Base-by-base conservation (phyloP, 202 grass and related monocot genomes). In the Setaria viridis region DNA sequence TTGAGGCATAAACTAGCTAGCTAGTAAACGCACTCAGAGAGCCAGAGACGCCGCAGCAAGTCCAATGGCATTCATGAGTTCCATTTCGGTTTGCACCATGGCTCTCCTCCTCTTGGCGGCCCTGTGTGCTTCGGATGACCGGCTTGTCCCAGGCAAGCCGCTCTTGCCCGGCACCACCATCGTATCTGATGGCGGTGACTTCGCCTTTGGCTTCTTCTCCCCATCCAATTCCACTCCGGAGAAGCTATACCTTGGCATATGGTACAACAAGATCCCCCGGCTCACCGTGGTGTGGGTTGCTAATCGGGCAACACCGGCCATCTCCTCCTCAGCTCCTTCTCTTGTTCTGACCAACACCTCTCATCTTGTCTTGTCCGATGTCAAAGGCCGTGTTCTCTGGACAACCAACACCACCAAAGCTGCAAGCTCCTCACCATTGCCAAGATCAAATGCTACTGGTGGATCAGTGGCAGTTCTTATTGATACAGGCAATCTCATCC, bases 151-250 rank as follows among this genome's bases (percentile, higher is more conserved):
- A 15, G 79, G 43, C 67, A 82, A 87, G 60, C 47, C 57, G 3
- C 76, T 91, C 12, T 8, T 7, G 15, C 41, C 74, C 8, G 75
- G 69, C 7, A 16, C 83, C 2, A 88, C 85, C 45, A 12, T 91
- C 49, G 0, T 85, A 21, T 88, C 85, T 0, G 53, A 70, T 7
- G 79, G 59, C 32, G 66, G 57, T 9, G 75, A 51, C 9, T 91
- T 88, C 4, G 76, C 73, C 80, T 33, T 88, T 3, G 86, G 89
- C 2, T 91, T 88, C 87, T 91, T 91, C 85, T 70, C 75, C 84
- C 75, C 76, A 0, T 46, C 74, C 5, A 84, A 65, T 9, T 87
- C 89, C 7, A 55, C 25, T 15, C 55, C 56, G 4, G 41, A 50
- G 20, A 78, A 58, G 5, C 17, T 84, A 0, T 91, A 81, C 46